phyloP scores from a whole-genome alignment of 2,329 filamentous ascomycete genomes.

The Nemania sp. region DNA sequence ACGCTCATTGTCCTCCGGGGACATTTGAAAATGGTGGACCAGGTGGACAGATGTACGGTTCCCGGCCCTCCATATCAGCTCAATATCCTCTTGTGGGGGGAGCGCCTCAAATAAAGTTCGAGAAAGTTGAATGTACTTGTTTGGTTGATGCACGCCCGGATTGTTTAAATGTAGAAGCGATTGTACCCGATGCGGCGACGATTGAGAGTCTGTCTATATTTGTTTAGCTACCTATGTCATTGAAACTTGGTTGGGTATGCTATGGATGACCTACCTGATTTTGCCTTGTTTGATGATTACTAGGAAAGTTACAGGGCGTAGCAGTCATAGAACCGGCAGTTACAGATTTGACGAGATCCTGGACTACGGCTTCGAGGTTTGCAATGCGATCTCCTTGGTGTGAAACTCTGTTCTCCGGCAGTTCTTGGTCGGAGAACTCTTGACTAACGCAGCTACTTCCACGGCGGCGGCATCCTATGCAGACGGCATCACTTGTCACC shows the following conservation, averaged over 20 bases:
- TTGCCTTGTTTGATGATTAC: constrained; percentile 1
- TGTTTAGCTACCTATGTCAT: not conserved
- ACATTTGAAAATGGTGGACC: constrained; percentile 37
- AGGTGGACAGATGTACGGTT: constrained; percentile 17
- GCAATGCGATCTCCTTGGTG: not conserved
- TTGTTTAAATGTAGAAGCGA: not conserved
- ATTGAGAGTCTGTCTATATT: constrained; percentile 6
- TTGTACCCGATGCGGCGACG: not conserved
- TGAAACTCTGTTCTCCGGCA: not conserved
- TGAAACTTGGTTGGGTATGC: not conserved
- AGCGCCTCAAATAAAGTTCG: constrained; percentile 40
- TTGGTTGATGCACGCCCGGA: not conserved
- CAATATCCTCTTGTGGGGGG: constrained; percentile 39
- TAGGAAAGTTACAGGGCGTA: not conserved
- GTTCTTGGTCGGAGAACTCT: constrained; percentile 55
- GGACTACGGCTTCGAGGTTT: not conserved
- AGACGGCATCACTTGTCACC: constrained; percentile 54
- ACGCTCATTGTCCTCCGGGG: constrained; percentile 44
- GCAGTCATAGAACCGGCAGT: constrained; percentile 48
- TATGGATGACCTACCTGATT: constrained; percentile 2
- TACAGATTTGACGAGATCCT: constrained; percentile 16
- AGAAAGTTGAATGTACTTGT: constrained; percentile 21
- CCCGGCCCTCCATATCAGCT: constrained; percentile 33
- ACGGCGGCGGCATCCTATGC: constrained; percentile 60
- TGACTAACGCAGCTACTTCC: constrained; percentile 61